Conservation (phyloP, 768 basidiomycete genomes). For the Tremella fuciformis region DNA sequence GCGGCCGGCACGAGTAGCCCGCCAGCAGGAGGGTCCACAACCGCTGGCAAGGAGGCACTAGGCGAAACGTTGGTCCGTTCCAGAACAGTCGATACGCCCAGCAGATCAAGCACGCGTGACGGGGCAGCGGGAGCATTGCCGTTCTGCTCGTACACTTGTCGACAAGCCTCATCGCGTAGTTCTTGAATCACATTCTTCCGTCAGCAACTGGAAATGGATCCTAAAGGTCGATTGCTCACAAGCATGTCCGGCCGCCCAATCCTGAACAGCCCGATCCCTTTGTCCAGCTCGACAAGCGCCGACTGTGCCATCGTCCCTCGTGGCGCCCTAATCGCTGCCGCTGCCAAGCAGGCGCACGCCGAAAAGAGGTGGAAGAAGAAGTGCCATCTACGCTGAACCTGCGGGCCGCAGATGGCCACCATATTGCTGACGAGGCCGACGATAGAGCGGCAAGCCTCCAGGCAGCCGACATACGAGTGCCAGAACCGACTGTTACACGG, state of each 20-base stretch:
- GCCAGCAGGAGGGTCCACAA: too few species aligned
- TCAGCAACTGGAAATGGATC: too few species aligned
- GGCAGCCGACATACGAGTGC: constrained; percentile 6
- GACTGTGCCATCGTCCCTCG: background rate
- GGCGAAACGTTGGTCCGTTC: too few species aligned
- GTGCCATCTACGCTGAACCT: constrained; percentile 10
- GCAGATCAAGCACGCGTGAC: too few species aligned
- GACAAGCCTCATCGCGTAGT: too few species aligned
- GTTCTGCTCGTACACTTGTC: too few species aligned
- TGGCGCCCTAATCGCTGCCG: constrained; percentile 7
- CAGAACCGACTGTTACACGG: constrained; percentile 5
- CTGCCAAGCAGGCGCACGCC: constrained; percentile 11
- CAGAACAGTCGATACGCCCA: too few species aligned
- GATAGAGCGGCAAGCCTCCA: constrained; percentile 9
- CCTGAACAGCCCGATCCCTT: constrained; percentile 10
- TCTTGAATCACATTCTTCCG: too few species aligned
- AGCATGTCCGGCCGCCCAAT: background rate
- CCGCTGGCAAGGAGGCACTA: too few species aligned
- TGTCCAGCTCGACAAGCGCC: constrained; percentile 7
- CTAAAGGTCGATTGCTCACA: background rate
- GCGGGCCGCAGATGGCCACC: constrained; percentile 5
- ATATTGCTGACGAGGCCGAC: constrained; percentile 13
- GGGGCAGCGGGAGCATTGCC: too few species aligned
- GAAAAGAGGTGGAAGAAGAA: constrained; percentile 17
- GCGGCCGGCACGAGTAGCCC: too few species aligned